A percentile compares a stretch with the other conserved stretches of the same genome.
Conservation (phyloP, 176 grass and related monocot species). For the Oropetium thomaeum region DNA sequence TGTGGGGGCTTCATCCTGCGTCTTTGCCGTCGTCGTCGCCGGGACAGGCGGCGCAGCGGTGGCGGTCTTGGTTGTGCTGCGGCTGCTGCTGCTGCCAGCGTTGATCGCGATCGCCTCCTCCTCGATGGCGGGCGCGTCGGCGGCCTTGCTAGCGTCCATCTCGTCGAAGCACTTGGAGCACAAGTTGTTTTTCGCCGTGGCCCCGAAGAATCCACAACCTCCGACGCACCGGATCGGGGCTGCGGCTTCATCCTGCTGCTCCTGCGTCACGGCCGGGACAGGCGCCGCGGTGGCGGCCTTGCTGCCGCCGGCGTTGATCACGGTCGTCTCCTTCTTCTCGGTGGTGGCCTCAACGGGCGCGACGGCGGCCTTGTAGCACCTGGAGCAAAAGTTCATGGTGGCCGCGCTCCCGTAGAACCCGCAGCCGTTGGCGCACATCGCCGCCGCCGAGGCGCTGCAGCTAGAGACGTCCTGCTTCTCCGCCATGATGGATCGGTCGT, state of each 20-base stretch:
- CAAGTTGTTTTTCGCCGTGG: slow-evolving; percentile 19
- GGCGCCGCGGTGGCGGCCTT: neutral
- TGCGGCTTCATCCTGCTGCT: neutral
- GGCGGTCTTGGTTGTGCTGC: too few species aligned
- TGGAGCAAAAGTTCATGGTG: slow-evolving; percentile 43
- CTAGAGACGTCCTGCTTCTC: neutral
- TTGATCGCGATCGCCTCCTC: neutral
- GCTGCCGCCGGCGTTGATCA: neutral
- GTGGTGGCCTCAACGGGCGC: neutral
- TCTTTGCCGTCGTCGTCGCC: neutral
- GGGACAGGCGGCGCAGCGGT: neutral
- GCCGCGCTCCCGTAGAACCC: slow-evolving; percentile 46
- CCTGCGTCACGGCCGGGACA: neutral
- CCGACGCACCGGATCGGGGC: too few species aligned
- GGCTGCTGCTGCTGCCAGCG: too few species aligned
- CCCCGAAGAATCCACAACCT: slow-evolving; percentile 50
- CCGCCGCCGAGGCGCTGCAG: neutral
- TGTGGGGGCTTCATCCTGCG: neutral
- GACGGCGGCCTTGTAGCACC: slow-evolving; percentile 31
- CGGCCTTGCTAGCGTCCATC: too few species aligned
- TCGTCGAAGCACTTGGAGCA: slow-evolving; percentile 63
- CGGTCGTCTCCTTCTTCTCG: neutral
- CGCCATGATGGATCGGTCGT: neutral
- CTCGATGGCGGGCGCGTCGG: neutral
- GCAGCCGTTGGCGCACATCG: slow-evolving; percentile 38